phyloP scores from a whole-genome alignment of 2,329 filamentous ascomycete genomes.

The Fusarium aywerte region DNA sequence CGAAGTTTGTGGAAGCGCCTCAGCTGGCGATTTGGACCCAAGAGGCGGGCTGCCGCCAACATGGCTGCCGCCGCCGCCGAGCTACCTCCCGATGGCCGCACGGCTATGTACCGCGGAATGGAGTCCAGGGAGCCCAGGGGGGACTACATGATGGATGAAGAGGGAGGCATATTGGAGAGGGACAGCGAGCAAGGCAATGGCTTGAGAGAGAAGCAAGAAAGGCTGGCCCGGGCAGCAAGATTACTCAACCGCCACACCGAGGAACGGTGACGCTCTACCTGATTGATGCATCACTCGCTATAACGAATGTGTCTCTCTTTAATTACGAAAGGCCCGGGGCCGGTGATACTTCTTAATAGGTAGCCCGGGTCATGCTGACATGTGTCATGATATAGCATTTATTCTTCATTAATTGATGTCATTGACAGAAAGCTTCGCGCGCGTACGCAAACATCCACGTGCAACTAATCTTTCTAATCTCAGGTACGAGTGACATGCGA shows the following conservation, averaged over 20 bases:
- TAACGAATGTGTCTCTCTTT: neutral
- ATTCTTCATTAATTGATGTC: constrained; percentile 47
- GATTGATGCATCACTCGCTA: constrained; percentile 1
- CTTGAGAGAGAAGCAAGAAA: constrained; percentile 52
- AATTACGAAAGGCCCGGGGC: constrained; percentile 34
- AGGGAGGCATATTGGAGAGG: constrained; percentile 42
- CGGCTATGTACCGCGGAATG: constrained; percentile 52
- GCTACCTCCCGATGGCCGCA: constrained; percentile 43
- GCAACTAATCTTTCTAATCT: constrained; percentile 29
- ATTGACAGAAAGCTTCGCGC: constrained; percentile 30
- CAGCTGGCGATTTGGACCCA: constrained; percentile 44
- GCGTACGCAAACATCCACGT: constrained; percentile 10
- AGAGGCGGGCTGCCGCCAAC: constrained; percentile 32
- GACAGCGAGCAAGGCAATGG: constrained; percentile 43
- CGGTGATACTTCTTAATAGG: constrained; percentile 41
- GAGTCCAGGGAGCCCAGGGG: constrained; percentile 34
- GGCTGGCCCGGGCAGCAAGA: constrained; percentile 55
- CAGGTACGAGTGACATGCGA: constrained; percentile 15
- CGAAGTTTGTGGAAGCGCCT: constrained; percentile 46
- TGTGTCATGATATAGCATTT: constrained; percentile 49
- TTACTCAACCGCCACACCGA: constrained; percentile 48
- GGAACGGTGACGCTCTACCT: constrained; percentile 24
- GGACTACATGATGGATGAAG: constrained; percentile 37
- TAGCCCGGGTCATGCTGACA: constrained; percentile 40
- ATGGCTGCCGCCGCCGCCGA: constrained; percentile 40